Base-by-base conservation (phyloP, 148 eudicot genomes). In the Diospyros lotus region DNA sequence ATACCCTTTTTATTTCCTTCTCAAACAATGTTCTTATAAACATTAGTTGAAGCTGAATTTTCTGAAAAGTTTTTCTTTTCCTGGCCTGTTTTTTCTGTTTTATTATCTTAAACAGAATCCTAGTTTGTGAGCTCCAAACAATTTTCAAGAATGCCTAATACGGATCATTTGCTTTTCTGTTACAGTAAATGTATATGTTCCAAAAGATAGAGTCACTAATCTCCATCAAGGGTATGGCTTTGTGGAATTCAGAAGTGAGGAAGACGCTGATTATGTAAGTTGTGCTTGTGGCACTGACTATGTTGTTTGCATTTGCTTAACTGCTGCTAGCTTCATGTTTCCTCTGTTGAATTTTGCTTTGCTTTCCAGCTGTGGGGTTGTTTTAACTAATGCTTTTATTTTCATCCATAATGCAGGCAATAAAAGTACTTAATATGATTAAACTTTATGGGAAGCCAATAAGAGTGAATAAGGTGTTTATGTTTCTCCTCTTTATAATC, bases 201-300 rank as follows among this genome's bases (percentile, higher is more conserved):
- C 99, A 14, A 96, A 96, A 77, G 99, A 96, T 86, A 88, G 99
- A 83, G 99, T 95, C 68, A 95, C 98, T 63, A 93, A 93, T 79
- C 97, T 94, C 74, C 99, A 96, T 82, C 99, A 96, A 84, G 97
- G 99, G 41, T 96, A 96, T 79, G 99, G 98, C 51, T 96, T 96
- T 87, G 99, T 96, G 55, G 99, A 96, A 71, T 96, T 96, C 41
- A 84, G 97, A 75, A 96, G 94, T 72, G 98, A 96, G 84, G 99
- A 96, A 78, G 99, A 96, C 79, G 99, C 98, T 75, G 99, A 96
- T 77, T 96, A 96, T 86, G 99, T 95, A 89, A 84, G 94, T 53
- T 41, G 17, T 39, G 9, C 66, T 72, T 72, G 63, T 40, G n/a
- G 45, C 78, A 76, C n/a, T 13, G 28, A 7, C 12, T 14, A 5